Base-by-base conservation (phyloP, 805 yeast species). In the Ogataea ganodermae region DNA sequence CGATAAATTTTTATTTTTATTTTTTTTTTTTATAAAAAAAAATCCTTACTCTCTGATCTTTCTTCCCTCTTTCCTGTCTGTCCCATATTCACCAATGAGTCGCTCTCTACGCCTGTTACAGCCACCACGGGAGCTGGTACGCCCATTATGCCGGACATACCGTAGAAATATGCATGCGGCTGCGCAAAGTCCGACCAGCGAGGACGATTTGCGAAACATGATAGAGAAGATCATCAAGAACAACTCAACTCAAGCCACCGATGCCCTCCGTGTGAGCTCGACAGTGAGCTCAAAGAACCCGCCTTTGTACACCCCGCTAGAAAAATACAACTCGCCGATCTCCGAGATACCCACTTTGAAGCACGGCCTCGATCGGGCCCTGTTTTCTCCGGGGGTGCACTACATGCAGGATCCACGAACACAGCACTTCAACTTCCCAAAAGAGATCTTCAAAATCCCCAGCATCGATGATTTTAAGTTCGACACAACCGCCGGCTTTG, bases 321-420 rank as follows among this genome's bases (percentile, higher is more conserved):
- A 32, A 2, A 27, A 53, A 17, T 53, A 31, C 38, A 51, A 48
- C 35, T 50, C 57, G 17, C 41, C 52, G 2, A 17, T 16, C 3
- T 37, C 44, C 0, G 33, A 58, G 45, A 44, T 84, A 43, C 91
- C 96, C 0, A 60, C 55, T 14, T 67, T 92, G 31, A 77, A 81
- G 8, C 89, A 86, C 57, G 78, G 76, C 42, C 73, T 94, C 16
- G 84, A 86, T 30, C 69, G 86, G 35, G 90, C 86, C 0, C 67
- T 92, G 10, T 88, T 86, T 62, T 82, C 85, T 24, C 96, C 96
- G 63, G 95, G 78, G 0, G 84, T 88, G 1, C 96, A 90, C 56
- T 83, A 78, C 50, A 65, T 87, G 26, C 81, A 80, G 59, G 97
- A 91, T 66, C 84, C 90, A 16, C 73, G 97, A 49, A 80, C 96